phyloP scores from a whole-genome alignment of 371 early-diverging fungal genomes.

The Sporodiniella umbellata region DNA sequence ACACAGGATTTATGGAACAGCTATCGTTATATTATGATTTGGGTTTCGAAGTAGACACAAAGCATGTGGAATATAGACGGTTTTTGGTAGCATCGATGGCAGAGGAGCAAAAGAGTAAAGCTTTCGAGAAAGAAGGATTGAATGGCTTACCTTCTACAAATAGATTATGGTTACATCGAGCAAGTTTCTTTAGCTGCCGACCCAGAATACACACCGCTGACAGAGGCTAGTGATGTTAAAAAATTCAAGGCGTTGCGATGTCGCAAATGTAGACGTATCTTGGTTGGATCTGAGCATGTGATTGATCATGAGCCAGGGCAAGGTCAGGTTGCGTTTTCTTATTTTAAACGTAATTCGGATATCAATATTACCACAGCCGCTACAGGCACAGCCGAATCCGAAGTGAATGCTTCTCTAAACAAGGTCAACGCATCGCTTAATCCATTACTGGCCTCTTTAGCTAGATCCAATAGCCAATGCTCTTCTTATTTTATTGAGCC shows the following conservation, averaged over 20 bases:
- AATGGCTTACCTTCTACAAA: background rate
- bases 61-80: conserved; percentile 64
- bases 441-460: conserved; percentile 42
- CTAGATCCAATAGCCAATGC: conserved; percentile 47
- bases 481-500: conserved; percentile 84
- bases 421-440: conserved; percentile 29
- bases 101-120: conserved; percentile 50
- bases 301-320: conserved; percentile 70
- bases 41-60: conserved; percentile 54
- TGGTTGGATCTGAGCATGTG: conserved; percentile 60
- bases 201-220: conserved; percentile 33
- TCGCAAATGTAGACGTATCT: conserved; percentile 56
- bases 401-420: background rate
- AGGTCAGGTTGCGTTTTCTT: conserved; percentile 71
- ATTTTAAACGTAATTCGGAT: conserved; percentile 61
- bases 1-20: conserved; percentile 40
- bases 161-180: conserved; percentile 41
- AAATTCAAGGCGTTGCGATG: conserved; percentile 37
- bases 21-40: conserved; percentile 42
- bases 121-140: background rate
- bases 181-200: conserved; percentile 49
- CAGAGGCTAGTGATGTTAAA: conserved; percentile 9
- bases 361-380: conserved; percentile 31
- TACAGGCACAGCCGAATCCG: conserved; percentile 6
- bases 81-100: conserved; percentile 62